Evolutionary conservation across 768 basidiomycete species (phyloP).

Genomic region (Tephrocybe sp.): DNA sequence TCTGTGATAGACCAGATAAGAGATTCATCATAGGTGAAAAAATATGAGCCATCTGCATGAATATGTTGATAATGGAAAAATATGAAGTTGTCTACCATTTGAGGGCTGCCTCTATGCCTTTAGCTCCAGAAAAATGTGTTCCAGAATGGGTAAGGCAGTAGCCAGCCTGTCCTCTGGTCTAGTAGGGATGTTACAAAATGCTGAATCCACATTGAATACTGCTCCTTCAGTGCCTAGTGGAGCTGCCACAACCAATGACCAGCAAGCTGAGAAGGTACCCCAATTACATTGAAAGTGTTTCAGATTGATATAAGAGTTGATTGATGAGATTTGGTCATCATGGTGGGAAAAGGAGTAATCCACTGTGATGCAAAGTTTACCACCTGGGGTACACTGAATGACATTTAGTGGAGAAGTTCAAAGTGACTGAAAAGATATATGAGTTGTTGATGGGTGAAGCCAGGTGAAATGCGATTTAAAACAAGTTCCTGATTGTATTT

Average conservation of each 20-base stretch:
- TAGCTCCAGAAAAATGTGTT: conserved; percentile 9
- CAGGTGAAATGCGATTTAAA: conserved; percentile 13
- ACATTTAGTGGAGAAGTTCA: conserved; percentile 26
- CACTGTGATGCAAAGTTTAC: conserved; percentile 23
- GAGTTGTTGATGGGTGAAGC: conserved; percentile 11
- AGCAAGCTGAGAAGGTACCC: conserved; percentile 9
- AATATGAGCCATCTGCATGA: too few relatives aligned
- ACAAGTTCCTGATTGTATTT: conserved; percentile 17
- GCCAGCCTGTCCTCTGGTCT: neutral
- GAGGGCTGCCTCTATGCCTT: conserved; percentile 19
- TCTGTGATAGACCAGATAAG: conserved; percentile 23
- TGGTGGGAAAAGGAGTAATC: conserved; percentile 23
- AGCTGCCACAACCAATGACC: conserved; percentile 2
- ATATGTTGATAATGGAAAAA: conserved; percentile 24
- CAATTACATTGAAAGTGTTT: conserved; percentile 2
- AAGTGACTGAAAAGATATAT: conserved; percentile 22
- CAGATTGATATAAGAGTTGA: conserved; percentile 5
- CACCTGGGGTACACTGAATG: conserved; percentile 19
- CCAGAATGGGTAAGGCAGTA: neutral
- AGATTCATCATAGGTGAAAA: conserved; percentile 21
- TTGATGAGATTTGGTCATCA: neutral
- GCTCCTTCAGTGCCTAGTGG: conserved; percentile 2
- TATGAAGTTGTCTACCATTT: conserved; percentile 38
- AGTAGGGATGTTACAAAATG: neutral
- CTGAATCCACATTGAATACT: conserved; percentile 8